Base-by-base conservation (phyloP, 2,329 filamentous ascomycete genomes). In the Monilinia vaccinii-corymbosi region DNA sequence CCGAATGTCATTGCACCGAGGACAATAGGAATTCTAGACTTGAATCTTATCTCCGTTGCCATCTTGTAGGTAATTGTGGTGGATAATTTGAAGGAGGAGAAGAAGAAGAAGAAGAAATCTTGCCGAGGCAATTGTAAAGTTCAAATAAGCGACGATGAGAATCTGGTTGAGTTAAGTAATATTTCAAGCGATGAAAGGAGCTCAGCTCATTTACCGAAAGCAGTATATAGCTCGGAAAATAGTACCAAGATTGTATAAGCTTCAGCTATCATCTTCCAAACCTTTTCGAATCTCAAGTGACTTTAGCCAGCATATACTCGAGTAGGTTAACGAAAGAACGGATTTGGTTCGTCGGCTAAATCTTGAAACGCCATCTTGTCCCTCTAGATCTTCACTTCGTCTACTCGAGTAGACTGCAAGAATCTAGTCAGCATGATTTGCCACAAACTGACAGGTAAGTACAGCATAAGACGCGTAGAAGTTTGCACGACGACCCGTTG, bases 341-440 rank as follows among this genome's bases (percentile, higher is more conserved):
- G 78, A 65, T 89, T 88, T 71, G 88, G 76, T 70, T 81, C 83
- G 65, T 89, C 86, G 0, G 86, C 88, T 64, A 88, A 71, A 68
- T 88, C 85, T 58, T 82, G 78, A 61, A 89, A 89, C 0, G 85
- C 85, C 56, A 86, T 68, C 64, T 82, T 82, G 50, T 82, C 86
- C 56, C 83, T 76, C n/a, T n/a, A n/a, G n/a, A n/a, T n/a, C 66
- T 89, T 85, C 16, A 74, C 71, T 63, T 87, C 82, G 64, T 88
- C 79, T 8, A n/a, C n/a, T n/a, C n/a, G n/a, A n/a, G n/a, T n/a
- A 82, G 66, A 31, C 50, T 53, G 25, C 16, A 44, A 10, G 25
- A 42, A 14, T 8, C 21, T 10, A 44, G 18, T 53, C 13, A 53
- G 36, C 25, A 53, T 14, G 50, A 32, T 44, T 42, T 53, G 2